Conservation (phyloP, 768 basidiomycete species). For the Lactarius akahatsu region DNA sequence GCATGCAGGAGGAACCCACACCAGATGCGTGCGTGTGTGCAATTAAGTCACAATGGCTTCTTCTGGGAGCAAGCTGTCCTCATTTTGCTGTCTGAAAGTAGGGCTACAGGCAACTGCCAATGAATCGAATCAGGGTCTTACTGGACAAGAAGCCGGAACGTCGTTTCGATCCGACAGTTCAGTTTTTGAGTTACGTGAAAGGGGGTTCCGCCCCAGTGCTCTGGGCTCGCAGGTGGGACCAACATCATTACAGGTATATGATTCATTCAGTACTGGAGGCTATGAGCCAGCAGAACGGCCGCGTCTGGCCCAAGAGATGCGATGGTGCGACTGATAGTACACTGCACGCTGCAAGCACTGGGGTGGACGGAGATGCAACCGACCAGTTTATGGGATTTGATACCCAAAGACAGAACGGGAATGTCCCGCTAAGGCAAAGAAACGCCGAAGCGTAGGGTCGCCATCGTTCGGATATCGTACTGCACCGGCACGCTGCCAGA, state of each 20-base stretch:
- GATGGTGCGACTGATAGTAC: neutral
- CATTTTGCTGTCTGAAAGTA: neutral
- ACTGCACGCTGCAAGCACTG: too few relatives aligned
- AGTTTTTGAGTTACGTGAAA: neutral
- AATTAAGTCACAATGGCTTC: neutral
- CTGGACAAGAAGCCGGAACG: neutral
- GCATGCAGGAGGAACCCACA: neutral
- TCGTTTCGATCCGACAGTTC: neutral
- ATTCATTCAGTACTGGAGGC: neutral
- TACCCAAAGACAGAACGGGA: neutral
- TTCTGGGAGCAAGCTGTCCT: neutral
- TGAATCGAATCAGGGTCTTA: slow-evolving; percentile 18
- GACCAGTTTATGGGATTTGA: neutral
- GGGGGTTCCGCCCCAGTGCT: neutral
- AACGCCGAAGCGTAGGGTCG: neutral
- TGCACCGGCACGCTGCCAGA: neutral
- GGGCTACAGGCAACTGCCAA: slow-evolving; percentile 3
- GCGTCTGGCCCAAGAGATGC: neutral
- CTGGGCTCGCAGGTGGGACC: neutral
- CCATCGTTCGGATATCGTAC: neutral
- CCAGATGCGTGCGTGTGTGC: neutral
- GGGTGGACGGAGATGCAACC: neutral
- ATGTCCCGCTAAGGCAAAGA: neutral
- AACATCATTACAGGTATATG: neutral
- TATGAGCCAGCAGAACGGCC: neutral